phyloP scores from a whole-genome alignment of 495 filamentous ascomycete genomes.

The Sporormia fimetaria region DNA sequence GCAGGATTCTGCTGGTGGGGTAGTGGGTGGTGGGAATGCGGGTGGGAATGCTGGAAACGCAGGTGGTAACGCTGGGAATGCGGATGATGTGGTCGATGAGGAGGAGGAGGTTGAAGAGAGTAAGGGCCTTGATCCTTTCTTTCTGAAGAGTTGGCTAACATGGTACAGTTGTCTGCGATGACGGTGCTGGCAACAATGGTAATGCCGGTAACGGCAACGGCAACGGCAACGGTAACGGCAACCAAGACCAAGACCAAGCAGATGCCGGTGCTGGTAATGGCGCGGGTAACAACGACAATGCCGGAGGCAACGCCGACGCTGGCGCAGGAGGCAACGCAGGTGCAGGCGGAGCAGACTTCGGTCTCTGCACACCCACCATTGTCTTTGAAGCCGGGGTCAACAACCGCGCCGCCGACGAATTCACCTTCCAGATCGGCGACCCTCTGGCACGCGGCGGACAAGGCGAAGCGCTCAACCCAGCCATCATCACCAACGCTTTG shows the following conservation, averaged over 20 bases:
- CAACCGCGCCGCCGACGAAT: constrained; percentile 38
- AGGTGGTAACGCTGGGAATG: constrained; percentile 4
- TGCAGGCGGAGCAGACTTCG: constrained; percentile 37
- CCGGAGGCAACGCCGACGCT: not conserved
- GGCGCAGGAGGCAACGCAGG: constrained; percentile 4
- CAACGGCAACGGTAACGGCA: constrained; percentile 1
- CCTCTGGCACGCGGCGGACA: constrained; percentile 39
- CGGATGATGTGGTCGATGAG: too few species aligned
- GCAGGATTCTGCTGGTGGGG: constrained; percentile 11
- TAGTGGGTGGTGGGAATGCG: constrained; percentile 25
- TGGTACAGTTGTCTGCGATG: not conserved
- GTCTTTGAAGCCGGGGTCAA: constrained; percentile 40
- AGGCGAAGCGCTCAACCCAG: constrained; percentile 45
- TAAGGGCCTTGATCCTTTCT: too few species aligned
- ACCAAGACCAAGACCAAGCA: not conserved
- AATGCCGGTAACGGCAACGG: constrained; percentile 2
- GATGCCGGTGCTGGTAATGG: not conserved
- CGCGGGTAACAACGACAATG: constrained; percentile 2
- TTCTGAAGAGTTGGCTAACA: not conserved
- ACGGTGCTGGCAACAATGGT: not conserved
- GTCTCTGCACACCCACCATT: constrained; percentile 44
- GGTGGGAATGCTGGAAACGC: constrained; percentile 3
- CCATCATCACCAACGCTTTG: constrained; percentile 56
- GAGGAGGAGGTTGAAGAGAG: too few species aligned
- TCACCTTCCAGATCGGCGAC: constrained; percentile 45